A percentile compares a stretch with the other conserved stretches of the same genome.
These are phyloP conservation scores for Rhizodiscina lignyota DNA, from an alignment of 495 filamentous ascomycete species.

Conservation along the genomic window DNA sequence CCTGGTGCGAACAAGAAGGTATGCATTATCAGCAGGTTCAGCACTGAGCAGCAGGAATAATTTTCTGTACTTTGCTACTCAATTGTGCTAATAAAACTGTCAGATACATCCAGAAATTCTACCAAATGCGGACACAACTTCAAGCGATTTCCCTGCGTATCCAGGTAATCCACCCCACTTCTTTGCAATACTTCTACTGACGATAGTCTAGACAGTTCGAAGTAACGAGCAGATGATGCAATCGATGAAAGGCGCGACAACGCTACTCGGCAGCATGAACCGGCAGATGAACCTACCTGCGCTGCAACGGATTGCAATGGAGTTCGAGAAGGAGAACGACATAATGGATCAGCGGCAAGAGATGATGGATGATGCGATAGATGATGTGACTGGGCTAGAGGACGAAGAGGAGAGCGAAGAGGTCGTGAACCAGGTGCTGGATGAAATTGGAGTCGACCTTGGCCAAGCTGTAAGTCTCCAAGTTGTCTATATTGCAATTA, in stretches of 20 bases:
- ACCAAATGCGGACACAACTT: constrained; percentile 89
- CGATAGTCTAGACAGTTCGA: constrained; percentile 54
- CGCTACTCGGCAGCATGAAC: constrained; percentile 90
- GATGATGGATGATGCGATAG: constrained; percentile 99
- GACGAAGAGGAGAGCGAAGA: constrained; percentile 85
- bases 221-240: constrained; percentile 99
- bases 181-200: constrained; percentile 3
- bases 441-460: constrained; percentile 92
- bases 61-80: too few species aligned
- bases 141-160: constrained; percentile 91
- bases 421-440: constrained; percentile 86
- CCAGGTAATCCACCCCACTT: constrained; percentile 65
- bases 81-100: too few species aligned
- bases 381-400: constrained; percentile 89
- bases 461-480: constrained; percentile 57
- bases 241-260: constrained; percentile 94
- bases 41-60: not conserved
- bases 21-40: not conserved
- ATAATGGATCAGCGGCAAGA: constrained; percentile 98
- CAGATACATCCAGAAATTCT: constrained; percentile 95
- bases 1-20: constrained; percentile 66
- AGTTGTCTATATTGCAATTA: constrained; percentile 7
- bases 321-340: constrained; percentile 96
- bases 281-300: constrained; percentile 91
- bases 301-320: constrained; percentile 93